Conservation (phyloP, 768 basidiomycete genomes). For the Lactarius tabidus region DNA sequence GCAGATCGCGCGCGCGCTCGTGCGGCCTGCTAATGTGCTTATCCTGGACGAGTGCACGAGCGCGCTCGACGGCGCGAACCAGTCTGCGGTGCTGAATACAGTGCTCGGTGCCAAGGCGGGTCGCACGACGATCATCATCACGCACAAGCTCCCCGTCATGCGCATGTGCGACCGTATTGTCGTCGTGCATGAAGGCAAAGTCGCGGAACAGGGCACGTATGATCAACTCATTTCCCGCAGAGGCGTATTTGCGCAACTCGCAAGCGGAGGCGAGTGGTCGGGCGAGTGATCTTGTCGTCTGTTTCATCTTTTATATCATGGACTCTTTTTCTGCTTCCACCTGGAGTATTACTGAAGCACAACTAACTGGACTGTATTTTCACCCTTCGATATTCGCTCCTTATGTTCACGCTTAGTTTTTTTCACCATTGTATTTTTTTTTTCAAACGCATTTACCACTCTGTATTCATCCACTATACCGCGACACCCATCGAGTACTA, state of each 20-base stretch:
- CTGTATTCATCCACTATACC: conserved; percentile 12
- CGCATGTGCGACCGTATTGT: conserved; percentile 86
- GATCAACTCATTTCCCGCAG: conserved; percentile 60
- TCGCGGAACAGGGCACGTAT: conserved; percentile 77
- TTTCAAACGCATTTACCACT: conserved; percentile 3
- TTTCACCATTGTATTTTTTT: conserved; percentile 3
- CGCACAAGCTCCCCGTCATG: conserved; percentile 91
- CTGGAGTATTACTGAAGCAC: conserved; percentile 15
- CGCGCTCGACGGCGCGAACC: conserved; percentile 82
- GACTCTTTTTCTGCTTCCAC: conserved; percentile 1
- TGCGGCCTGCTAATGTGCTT: conserved; percentile 63
- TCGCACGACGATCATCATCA: conserved; percentile 86
- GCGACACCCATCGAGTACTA: neutral
- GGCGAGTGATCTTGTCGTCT: conserved; percentile 18
- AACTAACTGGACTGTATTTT: neutral
- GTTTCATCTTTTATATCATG: neutral
- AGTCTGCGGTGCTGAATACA: conserved; percentile 75
- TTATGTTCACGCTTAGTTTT: neutral
- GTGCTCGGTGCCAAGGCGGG: conserved; percentile 60
- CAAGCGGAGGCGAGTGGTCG: conserved; percentile 72
- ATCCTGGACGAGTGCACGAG: conserved; percentile 96
- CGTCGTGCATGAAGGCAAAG: conserved; percentile 69
- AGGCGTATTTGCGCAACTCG: conserved; percentile 74
- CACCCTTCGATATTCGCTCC: conserved; percentile 18
- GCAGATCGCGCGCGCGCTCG: conserved; percentile 89